Conservation (phyloP, 306 rosid genomes). For the Canavalia ensiformis region DNA sequence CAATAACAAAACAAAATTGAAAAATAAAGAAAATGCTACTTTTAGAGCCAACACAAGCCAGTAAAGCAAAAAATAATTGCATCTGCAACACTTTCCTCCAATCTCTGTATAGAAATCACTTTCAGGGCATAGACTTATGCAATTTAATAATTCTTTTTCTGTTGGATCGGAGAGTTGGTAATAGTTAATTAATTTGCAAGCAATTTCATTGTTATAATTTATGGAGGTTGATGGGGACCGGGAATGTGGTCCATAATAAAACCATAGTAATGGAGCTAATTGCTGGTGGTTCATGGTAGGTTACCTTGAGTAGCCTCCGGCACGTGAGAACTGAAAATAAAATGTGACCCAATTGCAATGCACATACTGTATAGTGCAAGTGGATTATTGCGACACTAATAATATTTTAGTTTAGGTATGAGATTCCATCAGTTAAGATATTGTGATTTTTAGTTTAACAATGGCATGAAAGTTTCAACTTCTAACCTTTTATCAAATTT, state of each 20-base stretch:
- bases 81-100: slow-evolving; percentile 16
- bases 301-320: background rate
- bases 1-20: background rate
- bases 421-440: slow-evolving; percentile 11
- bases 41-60: background rate
- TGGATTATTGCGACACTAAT: slow-evolving; percentile 18
- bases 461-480: background rate
- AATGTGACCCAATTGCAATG: slow-evolving; percentile 15
- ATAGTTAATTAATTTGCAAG: slow-evolving; percentile 36
- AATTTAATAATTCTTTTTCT: slow-evolving; percentile 34
- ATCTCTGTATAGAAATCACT: slow-evolving; percentile 2
- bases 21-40: slow-evolving; percentile 13
- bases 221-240: slow-evolving; percentile 30
- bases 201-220: slow-evolving; percentile 10
- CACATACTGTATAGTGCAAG: slow-evolving; percentile 10
- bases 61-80: background rate
- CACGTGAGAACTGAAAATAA: background rate
- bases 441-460: background rate
- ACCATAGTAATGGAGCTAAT: slow-evolving; percentile 1
- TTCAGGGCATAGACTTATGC: background rate
- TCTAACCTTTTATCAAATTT: background rate
- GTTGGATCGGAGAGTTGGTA: slow-evolving; percentile 33
- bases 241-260: slow-evolving; percentile 39
- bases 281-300: slow-evolving; percentile 19
- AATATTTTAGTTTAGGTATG: background rate